Conservation (phyloP, 306 rosid genomes). For the Sechiopsis laciniata region DNA sequence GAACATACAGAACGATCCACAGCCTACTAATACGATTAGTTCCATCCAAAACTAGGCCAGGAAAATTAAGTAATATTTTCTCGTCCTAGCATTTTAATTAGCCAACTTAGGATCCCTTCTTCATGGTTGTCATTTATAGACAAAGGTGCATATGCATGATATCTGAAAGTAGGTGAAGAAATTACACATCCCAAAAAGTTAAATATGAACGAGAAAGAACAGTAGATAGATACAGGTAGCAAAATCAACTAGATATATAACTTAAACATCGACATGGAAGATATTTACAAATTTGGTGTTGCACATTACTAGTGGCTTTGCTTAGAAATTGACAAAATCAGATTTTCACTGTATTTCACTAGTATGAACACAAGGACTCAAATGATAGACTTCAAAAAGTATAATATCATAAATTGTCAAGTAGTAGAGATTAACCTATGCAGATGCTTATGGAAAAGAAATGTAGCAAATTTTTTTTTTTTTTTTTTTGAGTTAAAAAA, state of each 20-base stretch:
- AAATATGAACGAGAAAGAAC: neutral
- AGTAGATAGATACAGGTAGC: neutral
- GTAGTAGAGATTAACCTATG: neutral
- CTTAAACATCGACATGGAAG: neutral
- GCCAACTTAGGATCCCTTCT: neutral
- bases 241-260: neutral
- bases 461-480: neutral
- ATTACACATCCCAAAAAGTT: neutral
- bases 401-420: neutral
- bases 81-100: neutral
- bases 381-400: neutral
- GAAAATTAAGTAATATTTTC: neutral
- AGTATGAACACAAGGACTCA: neutral
- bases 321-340: no score
- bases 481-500: no score
- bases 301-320: neutral
- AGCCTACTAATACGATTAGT: neutral
- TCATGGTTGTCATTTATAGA: neutral
- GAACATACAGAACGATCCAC: neutral
- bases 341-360: neutral
- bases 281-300: neutral
- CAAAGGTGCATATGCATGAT: neutral
- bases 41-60: neutral
- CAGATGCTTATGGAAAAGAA: neutral
- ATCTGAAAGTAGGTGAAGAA: neutral